These are phyloP conservation scores for Pseudogymnoascus sp. DNA, from an alignment of 2,329 filamentous ascomycete genomes.

Conservation along the genomic window DNA sequence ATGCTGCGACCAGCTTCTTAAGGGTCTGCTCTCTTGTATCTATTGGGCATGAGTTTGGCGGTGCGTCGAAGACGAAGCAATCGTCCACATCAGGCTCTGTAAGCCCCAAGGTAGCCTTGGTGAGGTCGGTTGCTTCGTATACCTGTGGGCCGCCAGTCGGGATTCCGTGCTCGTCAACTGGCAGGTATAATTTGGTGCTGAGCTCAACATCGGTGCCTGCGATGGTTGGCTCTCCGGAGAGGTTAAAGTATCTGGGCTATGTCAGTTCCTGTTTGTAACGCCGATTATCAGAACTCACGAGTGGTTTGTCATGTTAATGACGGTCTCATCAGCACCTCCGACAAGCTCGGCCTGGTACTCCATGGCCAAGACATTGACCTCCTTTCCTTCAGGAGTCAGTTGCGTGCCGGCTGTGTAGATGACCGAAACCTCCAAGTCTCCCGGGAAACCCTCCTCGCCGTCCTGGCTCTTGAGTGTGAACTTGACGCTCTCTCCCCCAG, in stretches of 20 bases:
- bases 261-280: constrained; percentile 12
- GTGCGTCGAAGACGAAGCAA: constrained; percentile 66
- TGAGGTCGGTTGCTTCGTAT: constrained; percentile 55
- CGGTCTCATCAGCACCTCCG: constrained; percentile 76
- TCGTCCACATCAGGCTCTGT: constrained; percentile 69
- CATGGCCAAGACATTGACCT: constrained; percentile 67
- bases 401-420: constrained; percentile 72
- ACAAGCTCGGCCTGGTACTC: constrained; percentile 86
- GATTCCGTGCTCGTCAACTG: constrained; percentile 65
- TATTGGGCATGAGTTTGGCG: constrained; percentile 35
- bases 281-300: constrained; percentile 46
- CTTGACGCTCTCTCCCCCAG: constrained; percentile 58
- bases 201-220: constrained; percentile 54
- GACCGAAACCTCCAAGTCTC: constrained; percentile 68
- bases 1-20: constrained; percentile 60
- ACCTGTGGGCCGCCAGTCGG: constrained; percentile 60
- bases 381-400: constrained; percentile 46
- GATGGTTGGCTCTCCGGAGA: constrained; percentile 48
- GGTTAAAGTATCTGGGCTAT: constrained; percentile 54
- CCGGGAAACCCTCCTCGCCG: constrained; percentile 85
- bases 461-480: constrained; percentile 64
- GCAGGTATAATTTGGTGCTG: constrained; percentile 58
- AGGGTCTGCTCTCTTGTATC: constrained; percentile 51
- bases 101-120: constrained; percentile 64
- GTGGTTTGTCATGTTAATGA: constrained; percentile 91